Base-by-base conservation (phyloP, 1,284 basidiomycete species). In the Rhodofomes roseus region DNA sequence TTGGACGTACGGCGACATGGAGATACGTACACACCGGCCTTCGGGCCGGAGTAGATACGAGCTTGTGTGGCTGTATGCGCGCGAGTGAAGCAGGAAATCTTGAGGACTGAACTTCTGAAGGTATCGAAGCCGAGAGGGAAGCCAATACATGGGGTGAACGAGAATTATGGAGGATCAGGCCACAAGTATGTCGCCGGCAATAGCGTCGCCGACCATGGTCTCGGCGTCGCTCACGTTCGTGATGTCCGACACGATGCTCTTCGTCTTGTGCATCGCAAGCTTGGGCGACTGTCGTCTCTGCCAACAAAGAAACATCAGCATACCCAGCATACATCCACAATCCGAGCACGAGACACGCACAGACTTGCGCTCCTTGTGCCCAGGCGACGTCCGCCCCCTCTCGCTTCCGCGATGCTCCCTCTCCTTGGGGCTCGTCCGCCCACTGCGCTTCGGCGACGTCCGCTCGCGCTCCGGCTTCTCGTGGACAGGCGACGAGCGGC, bases 201-300 rank as follows among this genome's bases (percentile, higher is more conserved):
- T n/a, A 8, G 25, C 46, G 25, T 52, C 50, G 34, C 50, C 50
- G 31, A 52, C 50, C 31, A 52, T 52, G 18, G 50, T 52, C 31
- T 52, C 50, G 27, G 50, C 50, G 31, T 52, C 50, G 50, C 50
- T 52, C n/a, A 52, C 31, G 31, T 31, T 36, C 50, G 50, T 36
- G n/a, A 23, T 23, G 50, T 52, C 50, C 50, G 50, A 52, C 29
- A 52, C 8, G 14, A 52, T 16, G 50, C 50, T 34, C 50, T 36
- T 52, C 31, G 50, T 11, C 50, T 52, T 52, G 50, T 36, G 50
- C 50, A 36, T n/a, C 31, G 34, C 34, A 31, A 29, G n/a, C 20
- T 52, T 52, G 1, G 50, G 50, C 31, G 50, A 52, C 31, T 52
- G 50, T 31, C 50, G 50, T 16, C 50, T 34, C 50, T 52, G 50